Conservation (phyloP, 768 basidiomycete species). For the Rubroboletus pulcherrimus region DNA sequence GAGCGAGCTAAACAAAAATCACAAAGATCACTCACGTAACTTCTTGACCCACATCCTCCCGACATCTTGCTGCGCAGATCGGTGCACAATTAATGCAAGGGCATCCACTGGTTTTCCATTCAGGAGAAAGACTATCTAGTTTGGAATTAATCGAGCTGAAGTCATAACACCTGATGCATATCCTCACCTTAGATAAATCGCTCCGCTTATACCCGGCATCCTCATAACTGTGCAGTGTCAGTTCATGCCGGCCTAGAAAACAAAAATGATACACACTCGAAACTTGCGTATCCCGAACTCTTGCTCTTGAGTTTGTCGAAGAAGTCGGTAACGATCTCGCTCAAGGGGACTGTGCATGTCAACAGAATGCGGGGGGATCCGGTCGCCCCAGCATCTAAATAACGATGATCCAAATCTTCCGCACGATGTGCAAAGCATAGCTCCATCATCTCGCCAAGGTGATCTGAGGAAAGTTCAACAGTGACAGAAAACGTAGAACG, state of each 20-base stretch:
- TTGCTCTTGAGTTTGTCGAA: conserved; percentile 93
- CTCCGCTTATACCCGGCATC: conserved; percentile 84
- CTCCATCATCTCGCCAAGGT: conserved; percentile 95
- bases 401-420: conserved; percentile 76
- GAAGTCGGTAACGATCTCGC: conserved; percentile 92
- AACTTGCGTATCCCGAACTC: conserved; percentile 87
- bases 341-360: conserved; percentile 80
- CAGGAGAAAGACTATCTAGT: conserved; percentile 84
- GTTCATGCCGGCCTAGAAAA: background rate
- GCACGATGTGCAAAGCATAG: conserved; percentile 85
- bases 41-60: conserved; percentile 89
- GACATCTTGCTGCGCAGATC: conserved; percentile 67
- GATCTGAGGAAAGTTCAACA: conserved; percentile 47
- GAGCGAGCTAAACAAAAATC: background rate
- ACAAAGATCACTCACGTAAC: conserved; percentile 58
- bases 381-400: conserved; percentile 58
- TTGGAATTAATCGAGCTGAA: background rate
- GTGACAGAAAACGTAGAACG: background rate
- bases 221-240: conserved; percentile 69
- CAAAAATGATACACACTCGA: conserved; percentile 58
- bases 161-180: background rate
- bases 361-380: conserved; percentile 65
- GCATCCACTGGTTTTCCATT: conserved; percentile 92
- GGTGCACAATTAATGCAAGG: conserved; percentile 86
- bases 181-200: conserved; percentile 73